Percentiles rank a stretch among this genome's conserved stretches.
These are phyloP conservation scores for Postia placenta DNA, from an alignment of 768 basidiomycete genomes.

Conservation along the genomic window DNA sequence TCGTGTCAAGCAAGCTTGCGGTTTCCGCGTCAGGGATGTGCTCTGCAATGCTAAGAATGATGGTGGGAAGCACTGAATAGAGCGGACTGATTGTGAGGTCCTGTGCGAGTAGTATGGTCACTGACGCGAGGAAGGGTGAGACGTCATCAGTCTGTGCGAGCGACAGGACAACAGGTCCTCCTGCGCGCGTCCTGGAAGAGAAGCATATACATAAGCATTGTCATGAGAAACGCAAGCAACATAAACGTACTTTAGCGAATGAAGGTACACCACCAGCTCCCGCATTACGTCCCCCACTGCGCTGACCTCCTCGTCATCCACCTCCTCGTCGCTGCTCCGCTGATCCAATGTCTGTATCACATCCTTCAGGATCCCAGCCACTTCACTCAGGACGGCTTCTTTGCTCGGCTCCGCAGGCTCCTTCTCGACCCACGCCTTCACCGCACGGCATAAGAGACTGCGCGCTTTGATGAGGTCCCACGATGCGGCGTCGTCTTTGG, in stretches of 20 bases:
- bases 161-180: background rate
- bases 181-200: background rate
- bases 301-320: conserved; percentile 65
- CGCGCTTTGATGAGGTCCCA: conserved; percentile 65
- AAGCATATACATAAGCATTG: conserved; percentile 3
- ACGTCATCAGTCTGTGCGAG: conserved; percentile 36
- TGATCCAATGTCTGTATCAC: conserved; percentile 66
- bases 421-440: conserved; percentile 51
- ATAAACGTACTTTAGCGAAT: conserved; percentile 47
- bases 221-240: background rate
- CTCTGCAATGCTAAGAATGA: conserved; percentile 59
- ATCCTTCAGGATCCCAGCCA: conserved; percentile 63
- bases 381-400: conserved; percentile 54
- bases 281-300: conserved; percentile 58
- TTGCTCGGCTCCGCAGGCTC: conserved; percentile 12
- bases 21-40: conserved; percentile 68
- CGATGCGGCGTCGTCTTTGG: conserved; percentile 56
- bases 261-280: conserved; percentile 53
- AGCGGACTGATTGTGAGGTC: conserved; percentile 49
- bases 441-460: conserved; percentile 44
- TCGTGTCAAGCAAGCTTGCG: conserved; percentile 50
- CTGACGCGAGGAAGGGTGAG: conserved; percentile 52
- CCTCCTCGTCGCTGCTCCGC: conserved; percentile 41
- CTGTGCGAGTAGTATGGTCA: conserved; percentile 58
- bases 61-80: conserved; percentile 55